Percentiles rank a stretch among this genome's conserved stretches.
phyloP scores from a whole-genome alignment of 225 moss, liverwort and hornwort species.

The Polytrichum commune region DNA sequence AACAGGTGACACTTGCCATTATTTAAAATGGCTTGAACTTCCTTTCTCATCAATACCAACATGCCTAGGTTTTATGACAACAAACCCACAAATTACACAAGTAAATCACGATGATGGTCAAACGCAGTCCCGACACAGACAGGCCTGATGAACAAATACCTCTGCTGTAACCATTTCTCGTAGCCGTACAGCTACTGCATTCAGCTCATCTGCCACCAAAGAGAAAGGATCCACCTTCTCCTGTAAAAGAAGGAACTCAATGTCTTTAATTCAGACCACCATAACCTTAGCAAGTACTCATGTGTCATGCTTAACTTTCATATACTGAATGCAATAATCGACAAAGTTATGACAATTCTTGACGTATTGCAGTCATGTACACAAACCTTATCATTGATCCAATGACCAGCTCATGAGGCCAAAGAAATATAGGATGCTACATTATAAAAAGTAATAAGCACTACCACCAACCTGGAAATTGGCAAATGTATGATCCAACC shows the following conservation, averaged over 20 bases:
- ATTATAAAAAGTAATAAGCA: neutral
- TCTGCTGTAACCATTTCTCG: slow-evolving; percentile 86
- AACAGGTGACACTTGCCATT: too few relatives aligned
- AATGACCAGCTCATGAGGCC: neutral
- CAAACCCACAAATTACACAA: too few relatives aligned
- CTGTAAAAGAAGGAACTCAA: slow-evolving; percentile 27
- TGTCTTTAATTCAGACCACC: too few relatives aligned
- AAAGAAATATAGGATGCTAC: too few relatives aligned
- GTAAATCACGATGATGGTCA: too few relatives aligned
- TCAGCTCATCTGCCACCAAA: slow-evolving; percentile 88
- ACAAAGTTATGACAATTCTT: too few relatives aligned
- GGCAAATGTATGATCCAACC: slow-evolving; percentile 32
- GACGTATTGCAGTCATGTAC: neutral
- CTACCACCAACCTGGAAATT: slow-evolving; percentile 33
- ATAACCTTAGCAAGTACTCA: too few relatives aligned
- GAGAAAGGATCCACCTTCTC: slow-evolving; percentile 90
- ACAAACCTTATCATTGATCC: neutral
- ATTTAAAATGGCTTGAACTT: too few relatives aligned
- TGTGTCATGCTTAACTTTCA: too few relatives aligned
- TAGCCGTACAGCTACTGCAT: slow-evolving; percentile 70
- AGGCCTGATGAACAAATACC: slow-evolving; percentile 28
- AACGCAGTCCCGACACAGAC: neutral
- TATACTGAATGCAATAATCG: too few relatives aligned
- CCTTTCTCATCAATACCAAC: too few relatives aligned
- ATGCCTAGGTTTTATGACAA: too few relatives aligned